Conservation (phyloP, 176 grass and related monocot species). For the Zizania latifolia region DNA sequence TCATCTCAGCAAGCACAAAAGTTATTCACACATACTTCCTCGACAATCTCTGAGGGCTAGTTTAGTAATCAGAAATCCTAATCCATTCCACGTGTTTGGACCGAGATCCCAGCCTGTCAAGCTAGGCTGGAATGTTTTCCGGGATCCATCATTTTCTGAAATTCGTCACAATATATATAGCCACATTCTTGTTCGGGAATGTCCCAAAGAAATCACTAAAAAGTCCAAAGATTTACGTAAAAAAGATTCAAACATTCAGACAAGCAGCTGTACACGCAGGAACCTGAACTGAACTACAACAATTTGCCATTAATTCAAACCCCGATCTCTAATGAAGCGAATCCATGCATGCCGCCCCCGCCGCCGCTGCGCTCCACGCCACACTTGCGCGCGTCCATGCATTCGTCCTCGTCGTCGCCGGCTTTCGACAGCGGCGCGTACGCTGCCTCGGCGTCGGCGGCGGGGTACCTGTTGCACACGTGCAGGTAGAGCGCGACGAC, state of each 20-base stretch:
- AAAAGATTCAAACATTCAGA: too few relatives aligned
- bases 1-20: not conserved
- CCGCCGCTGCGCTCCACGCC: not conserved
- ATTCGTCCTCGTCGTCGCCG: conserved; percentile 1
- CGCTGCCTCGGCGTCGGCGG: conserved; percentile 21
- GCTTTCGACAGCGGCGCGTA: conserved; percentile 34
- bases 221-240: too few relatives aligned
- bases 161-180: not conserved
- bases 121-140: not conserved
- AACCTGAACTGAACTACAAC: not conserved
- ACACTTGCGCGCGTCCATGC: conserved; percentile 15
- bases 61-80: too few relatives aligned
- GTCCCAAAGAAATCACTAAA: too few relatives aligned
- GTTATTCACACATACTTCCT: not conserved
- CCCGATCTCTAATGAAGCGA: conserved; percentile 38
- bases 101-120: too few relatives aligned
- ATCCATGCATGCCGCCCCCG: not conserved
- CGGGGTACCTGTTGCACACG: conserved; percentile 39
- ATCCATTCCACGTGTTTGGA: too few relatives aligned
- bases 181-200: too few relatives aligned
- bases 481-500: conserved; percentile 38
- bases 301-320: conserved; percentile 11
- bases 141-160: not conserved
- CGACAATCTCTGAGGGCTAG: too few relatives aligned
- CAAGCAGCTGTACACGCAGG: not conserved